Evolutionary conservation across 2,329 filamentous ascomycete genomes (phyloP), one percentile per base, ranked within the genome.

Genomic region (Colletotrichum sp.): DNA sequence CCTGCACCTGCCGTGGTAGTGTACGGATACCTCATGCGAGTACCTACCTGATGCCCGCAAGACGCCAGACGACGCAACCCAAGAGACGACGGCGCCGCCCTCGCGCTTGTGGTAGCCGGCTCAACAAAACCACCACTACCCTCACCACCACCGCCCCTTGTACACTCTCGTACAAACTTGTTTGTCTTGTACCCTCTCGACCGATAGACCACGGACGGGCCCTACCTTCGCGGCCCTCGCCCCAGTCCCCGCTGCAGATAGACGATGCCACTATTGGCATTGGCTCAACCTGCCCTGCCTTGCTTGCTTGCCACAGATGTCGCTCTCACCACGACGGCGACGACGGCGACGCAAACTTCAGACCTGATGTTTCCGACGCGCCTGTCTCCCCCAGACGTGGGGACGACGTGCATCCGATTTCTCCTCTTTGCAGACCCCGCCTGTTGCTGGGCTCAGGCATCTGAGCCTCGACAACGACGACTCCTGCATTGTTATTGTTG

Each of bases 361-460:
- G 62, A 59, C 57, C 63, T 72, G 68, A 67, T 63, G 69, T 58
- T 66, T 63, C 72, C 69, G 68, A 58, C 58, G 47, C 69, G 61
- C 62, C 69, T 72, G 62, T 38, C 61, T 58, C 72, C 63, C 72
- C 72, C 72, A 63, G 18, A 21, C 63, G 63, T 74, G 69, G 68
- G 43, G 72, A 74, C 72, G 36, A 72, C 68, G 54, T 74, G 72
- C 69, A 58, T 74, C 72, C 72, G 72, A 69, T 67, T 67, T 74
- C 68, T 71, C 68, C 47, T 73, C 71, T 73, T 66, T 29, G 62
- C 67, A 70, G 62, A 74, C 72, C 71, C 71, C 67, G 71, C 71
- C 68, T 59, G 62, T 55, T 62, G 55, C 61, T 59, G 43, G 67
- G 71, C 61, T 54, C 66, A 27, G n/a, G 66, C 55, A 55, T 59